phyloP scores from a whole-genome alignment of 805 yeast genomes.

The Ogataea henricii region DNA sequence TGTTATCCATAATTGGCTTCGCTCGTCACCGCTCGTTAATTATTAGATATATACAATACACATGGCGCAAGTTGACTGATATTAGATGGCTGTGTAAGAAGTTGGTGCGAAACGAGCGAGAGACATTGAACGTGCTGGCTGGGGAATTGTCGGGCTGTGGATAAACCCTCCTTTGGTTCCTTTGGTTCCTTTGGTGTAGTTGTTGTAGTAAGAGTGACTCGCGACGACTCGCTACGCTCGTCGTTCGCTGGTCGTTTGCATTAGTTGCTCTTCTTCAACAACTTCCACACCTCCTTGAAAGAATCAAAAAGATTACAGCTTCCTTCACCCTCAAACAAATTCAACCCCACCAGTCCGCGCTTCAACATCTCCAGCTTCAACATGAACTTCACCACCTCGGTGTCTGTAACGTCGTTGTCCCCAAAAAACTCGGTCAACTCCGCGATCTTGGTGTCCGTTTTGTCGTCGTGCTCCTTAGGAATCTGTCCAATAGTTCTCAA shows the following conservation, averaged over 20 bases:
- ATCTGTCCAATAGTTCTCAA: slow-evolving; percentile 12
- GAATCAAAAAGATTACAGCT: slow-evolving; percentile 14
- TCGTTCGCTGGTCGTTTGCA: neutral
- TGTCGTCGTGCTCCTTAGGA: slow-evolving; percentile 16
- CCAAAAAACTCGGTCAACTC: slow-evolving; percentile 10
- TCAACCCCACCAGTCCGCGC: slow-evolving; percentile 14
- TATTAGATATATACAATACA: too few relatives aligned
- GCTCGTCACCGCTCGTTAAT: too few relatives aligned
- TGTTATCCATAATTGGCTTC: too few relatives aligned
- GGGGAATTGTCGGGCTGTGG: too few relatives aligned
- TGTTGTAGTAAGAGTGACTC: too few relatives aligned
- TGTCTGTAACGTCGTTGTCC: slow-evolving; percentile 3
- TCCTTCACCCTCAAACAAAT: neutral
- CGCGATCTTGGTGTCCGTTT: slow-evolving; percentile 14
- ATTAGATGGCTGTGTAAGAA: too few relatives aligned
- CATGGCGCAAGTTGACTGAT: too few relatives aligned
- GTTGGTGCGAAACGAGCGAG: too few relatives aligned
- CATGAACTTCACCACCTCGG: slow-evolving; percentile 18
- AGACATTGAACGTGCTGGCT: too few relatives aligned
- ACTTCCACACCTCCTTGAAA: slow-evolving; percentile 22
- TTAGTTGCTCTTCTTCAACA: slow-evolving; percentile 3
- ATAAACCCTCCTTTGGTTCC: too few relatives aligned
- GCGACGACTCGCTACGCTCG: neutral
- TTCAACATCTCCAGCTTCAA: slow-evolving; percentile 20
- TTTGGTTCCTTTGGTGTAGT: too few relatives aligned